Conservation (phyloP, 768 basidiomycete species). For the Lyophyllum atratum region DNA sequence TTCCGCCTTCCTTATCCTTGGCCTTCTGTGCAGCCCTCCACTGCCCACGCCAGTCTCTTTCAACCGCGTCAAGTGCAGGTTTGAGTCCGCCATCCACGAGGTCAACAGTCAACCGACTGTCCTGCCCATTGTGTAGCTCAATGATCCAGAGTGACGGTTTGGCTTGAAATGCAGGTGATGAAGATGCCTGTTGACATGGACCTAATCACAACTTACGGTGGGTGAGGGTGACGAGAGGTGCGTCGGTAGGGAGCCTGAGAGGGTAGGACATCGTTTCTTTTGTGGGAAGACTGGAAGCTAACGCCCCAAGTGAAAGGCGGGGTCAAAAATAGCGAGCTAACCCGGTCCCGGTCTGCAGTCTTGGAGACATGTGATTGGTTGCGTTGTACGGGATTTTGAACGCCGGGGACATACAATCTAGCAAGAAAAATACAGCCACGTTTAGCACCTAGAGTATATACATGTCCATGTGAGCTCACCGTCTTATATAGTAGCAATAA, state of each 20-base stretch:
- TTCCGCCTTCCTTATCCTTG: slow-evolving; percentile 53
- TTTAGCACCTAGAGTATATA: too few species aligned
- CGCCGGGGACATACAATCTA: background rate
- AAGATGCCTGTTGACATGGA: background rate
- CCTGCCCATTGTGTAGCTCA: slow-evolving; percentile 78
- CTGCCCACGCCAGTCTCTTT: slow-evolving; percentile 66
- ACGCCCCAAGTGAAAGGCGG: background rate
- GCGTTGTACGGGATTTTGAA: background rate
- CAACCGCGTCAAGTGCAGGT: slow-evolving; percentile 73
- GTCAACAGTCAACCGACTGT: slow-evolving; percentile 64
- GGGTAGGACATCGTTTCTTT: slow-evolving; percentile 43
- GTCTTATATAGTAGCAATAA: background rate
- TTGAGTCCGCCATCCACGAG: slow-evolving; percentile 62
- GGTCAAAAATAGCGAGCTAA: background rate
- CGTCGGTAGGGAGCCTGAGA: slow-evolving; percentile 46
- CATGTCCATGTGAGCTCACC: too few species aligned
- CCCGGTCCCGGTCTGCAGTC: background rate
- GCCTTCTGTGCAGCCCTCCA: slow-evolving; percentile 45
- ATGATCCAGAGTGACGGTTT: slow-evolving; percentile 69
- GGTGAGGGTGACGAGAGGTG: slow-evolving; percentile 66
- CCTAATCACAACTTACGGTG: slow-evolving; percentile 47
- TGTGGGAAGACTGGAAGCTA: background rate
- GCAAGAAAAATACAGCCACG: too few species aligned
- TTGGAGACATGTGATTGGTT: slow-evolving; percentile 24
- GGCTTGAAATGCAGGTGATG: slow-evolving; percentile 37